These are phyloP conservation scores for Populus ilicifolia DNA, from an alignment of 345 rosid genomes.

Conservation along the genomic window DNA sequence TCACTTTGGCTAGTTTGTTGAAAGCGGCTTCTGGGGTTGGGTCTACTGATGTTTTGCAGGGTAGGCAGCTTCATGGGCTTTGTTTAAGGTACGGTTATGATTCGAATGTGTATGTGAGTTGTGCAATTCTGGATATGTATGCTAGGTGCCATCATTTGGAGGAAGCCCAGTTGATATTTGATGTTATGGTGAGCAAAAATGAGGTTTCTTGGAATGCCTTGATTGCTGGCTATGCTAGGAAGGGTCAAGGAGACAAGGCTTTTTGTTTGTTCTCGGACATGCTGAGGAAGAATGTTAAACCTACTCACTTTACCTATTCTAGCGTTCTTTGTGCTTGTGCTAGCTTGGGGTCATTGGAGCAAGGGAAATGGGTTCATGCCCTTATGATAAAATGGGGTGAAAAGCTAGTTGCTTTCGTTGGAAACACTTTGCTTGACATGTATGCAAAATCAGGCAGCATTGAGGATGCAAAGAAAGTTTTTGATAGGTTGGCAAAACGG, in stretches of 20 bases:
- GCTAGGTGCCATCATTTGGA: constrained; percentile 48
- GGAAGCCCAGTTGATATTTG: constrained; percentile 42
- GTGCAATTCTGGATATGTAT: constrained; percentile 57
- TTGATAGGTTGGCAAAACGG: constrained; percentile 40
- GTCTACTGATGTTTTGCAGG: constrained; percentile 15
- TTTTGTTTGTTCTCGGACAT: constrained; percentile 40
- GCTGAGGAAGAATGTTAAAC: constrained; percentile 45
- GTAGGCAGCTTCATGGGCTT: constrained; percentile 52
- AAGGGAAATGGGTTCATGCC: constrained; percentile 68
- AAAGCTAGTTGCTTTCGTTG: constrained; percentile 49
- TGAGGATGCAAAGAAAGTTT: constrained; percentile 48
- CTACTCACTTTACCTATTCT: constrained; percentile 52
- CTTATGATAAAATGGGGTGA: constrained; percentile 53
- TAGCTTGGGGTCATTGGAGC: constrained; percentile 53
- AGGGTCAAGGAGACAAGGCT: constrained; percentile 46
- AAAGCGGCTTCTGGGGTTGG: constrained; percentile 47
- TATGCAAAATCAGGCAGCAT: constrained; percentile 64
- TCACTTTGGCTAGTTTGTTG: constrained; percentile 52
- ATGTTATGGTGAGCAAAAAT: constrained; percentile 41
- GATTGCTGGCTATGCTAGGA: constrained; percentile 60
- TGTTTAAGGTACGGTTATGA: constrained; percentile 43
- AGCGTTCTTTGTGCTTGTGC: constrained; percentile 52
- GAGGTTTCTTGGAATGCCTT: constrained; percentile 72
- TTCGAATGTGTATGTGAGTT: constrained; percentile 58
- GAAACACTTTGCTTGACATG: constrained; percentile 63